Evolutionary conservation across 768 basidiomycete species (phyloP).

Genomic region (Trametes gibbosa): DNA sequence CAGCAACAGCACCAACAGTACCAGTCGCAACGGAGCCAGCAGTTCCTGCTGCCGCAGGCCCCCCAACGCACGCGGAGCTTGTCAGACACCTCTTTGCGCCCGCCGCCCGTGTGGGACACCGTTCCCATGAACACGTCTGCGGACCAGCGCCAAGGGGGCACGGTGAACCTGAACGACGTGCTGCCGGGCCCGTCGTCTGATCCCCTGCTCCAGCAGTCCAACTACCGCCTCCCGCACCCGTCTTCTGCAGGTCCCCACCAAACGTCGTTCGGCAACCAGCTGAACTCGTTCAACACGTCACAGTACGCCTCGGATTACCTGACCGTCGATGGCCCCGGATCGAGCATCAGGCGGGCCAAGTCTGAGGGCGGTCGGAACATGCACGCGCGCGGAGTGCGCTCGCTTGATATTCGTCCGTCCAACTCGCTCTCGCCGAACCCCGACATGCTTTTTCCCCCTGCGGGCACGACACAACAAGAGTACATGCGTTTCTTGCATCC

Average conservation of each 20-base stretch:
- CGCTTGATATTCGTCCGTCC: conserved; percentile 57
- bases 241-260: conserved; percentile 29
- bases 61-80: conserved; percentile 51
- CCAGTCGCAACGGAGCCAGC: conserved; percentile 18
- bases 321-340: conserved; percentile 33
- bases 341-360: conserved; percentile 46
- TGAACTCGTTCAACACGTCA: conserved; percentile 11
- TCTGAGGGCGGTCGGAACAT: conserved; percentile 43
- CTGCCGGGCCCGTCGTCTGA: conserved; percentile 29
- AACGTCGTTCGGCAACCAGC: conserved; percentile 23
- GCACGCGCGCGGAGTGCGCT: conserved; percentile 52
- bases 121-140: conserved; percentile 29
- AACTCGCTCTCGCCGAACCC: conserved; percentile 18
- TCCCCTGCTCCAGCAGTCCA: conserved; percentile 8
- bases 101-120: conserved; percentile 48
- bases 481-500: conserved; percentile 45
- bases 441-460: conserved; percentile 25
- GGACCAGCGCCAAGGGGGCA: conserved; percentile 30
- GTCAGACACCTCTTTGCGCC: conserved; percentile 57
- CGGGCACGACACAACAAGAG: conserved; percentile 39
- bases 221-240: conserved; percentile 16
- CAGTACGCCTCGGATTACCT: conserved; percentile 28
- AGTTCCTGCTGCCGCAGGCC: conserved; percentile 35
- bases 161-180: conserved; percentile 42
- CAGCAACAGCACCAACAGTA: conserved; percentile 17